Evolutionary conservation across 2,329 filamentous ascomycete genomes (phyloP).

Genomic region (Myotisia sp.): DNA sequence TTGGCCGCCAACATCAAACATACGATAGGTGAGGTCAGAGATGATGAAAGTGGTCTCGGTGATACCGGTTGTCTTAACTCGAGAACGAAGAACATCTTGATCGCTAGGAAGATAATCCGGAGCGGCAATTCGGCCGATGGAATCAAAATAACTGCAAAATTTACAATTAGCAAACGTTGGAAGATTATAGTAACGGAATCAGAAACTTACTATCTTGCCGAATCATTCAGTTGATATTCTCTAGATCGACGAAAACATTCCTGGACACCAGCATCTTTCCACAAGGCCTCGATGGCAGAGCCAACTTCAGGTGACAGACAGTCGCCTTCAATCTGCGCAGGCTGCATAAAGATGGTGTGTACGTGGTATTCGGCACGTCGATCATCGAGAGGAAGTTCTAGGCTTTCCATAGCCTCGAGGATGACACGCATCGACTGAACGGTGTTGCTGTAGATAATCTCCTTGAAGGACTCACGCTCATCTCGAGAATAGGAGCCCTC

Average conservation of each 20-base stretch:
- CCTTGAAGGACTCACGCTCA: constrained; percentile 55
- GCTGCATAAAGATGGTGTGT: constrained; percentile 97
- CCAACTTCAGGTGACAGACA: constrained; percentile 88
- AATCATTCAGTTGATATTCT: constrained; percentile 94
- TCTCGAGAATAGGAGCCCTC: constrained; percentile 97
- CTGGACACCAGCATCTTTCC: constrained; percentile 86
- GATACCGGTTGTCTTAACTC: constrained; percentile 96
- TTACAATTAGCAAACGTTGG: neutral
- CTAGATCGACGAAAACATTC: constrained; percentile 90
- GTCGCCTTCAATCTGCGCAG: constrained; percentile 89
- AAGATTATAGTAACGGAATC: neutral
- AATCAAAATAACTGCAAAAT: constrained; percentile 74
- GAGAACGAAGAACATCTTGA: constrained; percentile 84
- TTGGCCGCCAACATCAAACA: constrained; percentile 96
- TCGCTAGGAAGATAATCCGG: constrained; percentile 91
- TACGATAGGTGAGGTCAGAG: constrained; percentile 83
- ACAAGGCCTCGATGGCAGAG: constrained; percentile 78
- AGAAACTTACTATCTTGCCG: constrained; percentile 71
- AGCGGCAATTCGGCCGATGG: constrained; percentile 76
- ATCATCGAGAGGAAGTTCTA: constrained; percentile 72
- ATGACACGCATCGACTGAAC: constrained; percentile 59
- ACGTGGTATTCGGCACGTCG: constrained; percentile 92
- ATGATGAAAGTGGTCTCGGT: constrained; percentile 95
- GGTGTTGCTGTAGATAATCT: constrained; percentile 59
- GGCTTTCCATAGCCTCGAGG: constrained; percentile 52